These are phyloP conservation scores for Stentor coeruleus DNA, from an alignment of 73 alveolate genomes.

Conservation along the genomic window DNA sequence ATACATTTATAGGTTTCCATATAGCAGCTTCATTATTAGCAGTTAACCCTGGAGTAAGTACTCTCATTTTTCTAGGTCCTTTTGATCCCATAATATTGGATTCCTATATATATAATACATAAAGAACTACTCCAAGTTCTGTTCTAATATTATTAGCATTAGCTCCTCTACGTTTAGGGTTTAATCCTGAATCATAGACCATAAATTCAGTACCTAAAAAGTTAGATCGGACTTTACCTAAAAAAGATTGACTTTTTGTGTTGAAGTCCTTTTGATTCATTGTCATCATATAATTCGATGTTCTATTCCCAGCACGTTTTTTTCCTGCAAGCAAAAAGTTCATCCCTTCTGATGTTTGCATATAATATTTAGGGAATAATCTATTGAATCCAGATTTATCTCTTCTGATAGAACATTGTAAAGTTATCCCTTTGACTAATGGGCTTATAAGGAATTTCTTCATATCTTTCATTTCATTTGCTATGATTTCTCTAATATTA, in stretches of 20 bases:
- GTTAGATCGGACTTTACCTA: constrained; percentile 83
- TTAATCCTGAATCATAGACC: constrained; percentile 71
- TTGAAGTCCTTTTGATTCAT: constrained; percentile 59
- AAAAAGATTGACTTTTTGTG: constrained; percentile 50
- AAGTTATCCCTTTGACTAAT: constrained; percentile 43
- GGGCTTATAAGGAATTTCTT: constrained; percentile 46
- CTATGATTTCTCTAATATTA: neutral
- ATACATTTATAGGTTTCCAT: constrained; percentile 48
- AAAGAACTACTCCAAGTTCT: constrained; percentile 66
- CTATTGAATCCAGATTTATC: constrained; percentile 70
- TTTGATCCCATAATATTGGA: constrained; percentile 75
- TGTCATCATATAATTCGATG: constrained; percentile 73
- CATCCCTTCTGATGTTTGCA: constrained; percentile 71
- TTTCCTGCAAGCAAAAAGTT: constrained; percentile 77
- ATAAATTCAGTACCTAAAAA: constrained; percentile 87
- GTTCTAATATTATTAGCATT: constrained; percentile 45
- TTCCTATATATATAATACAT: constrained; percentile 37
- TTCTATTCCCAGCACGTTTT: constrained; percentile 70
- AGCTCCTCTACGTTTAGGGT: constrained; percentile 69
- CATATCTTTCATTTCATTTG: constrained; percentile 40
- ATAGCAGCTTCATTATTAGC: constrained; percentile 32
- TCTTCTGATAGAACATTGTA: constrained; percentile 70
- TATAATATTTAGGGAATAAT: constrained; percentile 76
- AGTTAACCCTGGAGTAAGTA: constrained; percentile 61
- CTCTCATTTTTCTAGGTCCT: constrained; percentile 91